phyloP scores from a whole-genome alignment of 2,329 filamentous ascomycete genomes.

The Epichloe gansuensis region DNA sequence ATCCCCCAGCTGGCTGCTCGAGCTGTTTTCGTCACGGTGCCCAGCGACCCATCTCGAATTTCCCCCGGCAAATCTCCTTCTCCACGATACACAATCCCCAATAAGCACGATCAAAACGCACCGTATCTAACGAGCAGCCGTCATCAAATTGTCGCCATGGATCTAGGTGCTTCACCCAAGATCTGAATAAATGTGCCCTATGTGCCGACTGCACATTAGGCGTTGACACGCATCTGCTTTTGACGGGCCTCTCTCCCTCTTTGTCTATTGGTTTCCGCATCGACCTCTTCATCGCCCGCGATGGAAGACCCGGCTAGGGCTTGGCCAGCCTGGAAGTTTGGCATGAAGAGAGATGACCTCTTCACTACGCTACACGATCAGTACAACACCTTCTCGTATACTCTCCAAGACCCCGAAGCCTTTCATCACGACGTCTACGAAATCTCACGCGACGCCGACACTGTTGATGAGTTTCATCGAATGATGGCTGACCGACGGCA shows the following conservation, averaged over 20 bases:
- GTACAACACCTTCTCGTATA: constrained; percentile 45
- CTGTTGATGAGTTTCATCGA: constrained; percentile 40
- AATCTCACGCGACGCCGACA: constrained; percentile 37
- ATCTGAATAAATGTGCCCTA: constrained; percentile 7
- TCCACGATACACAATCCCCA: constrained; percentile 9
- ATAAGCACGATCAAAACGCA: constrained; percentile 3
- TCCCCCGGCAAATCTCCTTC: constrained; percentile 1
- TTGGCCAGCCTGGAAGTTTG: constrained; percentile 52
- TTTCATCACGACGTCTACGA: constrained; percentile 51
- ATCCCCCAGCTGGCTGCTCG: constrained; percentile 5
- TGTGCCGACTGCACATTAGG: constrained; percentile 5
- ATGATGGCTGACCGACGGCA: constrained; percentile 40
- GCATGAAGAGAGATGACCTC: constrained; percentile 46
- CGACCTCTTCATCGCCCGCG: constrained; percentile 9
- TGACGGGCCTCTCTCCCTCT: neutral
- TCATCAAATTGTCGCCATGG: constrained; percentile 10
- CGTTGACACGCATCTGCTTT: neutral
- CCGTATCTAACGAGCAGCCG: constrained; percentile 2
- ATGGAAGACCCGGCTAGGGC: constrained; percentile 43
- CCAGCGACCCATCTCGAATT: constrained; percentile 3
- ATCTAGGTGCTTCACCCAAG: constrained; percentile 3
- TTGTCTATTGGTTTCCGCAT: neutral
- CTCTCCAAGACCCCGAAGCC: constrained; percentile 45
- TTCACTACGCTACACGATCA: constrained; percentile 44
- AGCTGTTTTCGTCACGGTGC: constrained; percentile 9